These are phyloP conservation scores for Hyaloperonospora arabidopsidis DNA, from an alignment of 352 stramenopile species.

Conservation along the genomic window DNA sequence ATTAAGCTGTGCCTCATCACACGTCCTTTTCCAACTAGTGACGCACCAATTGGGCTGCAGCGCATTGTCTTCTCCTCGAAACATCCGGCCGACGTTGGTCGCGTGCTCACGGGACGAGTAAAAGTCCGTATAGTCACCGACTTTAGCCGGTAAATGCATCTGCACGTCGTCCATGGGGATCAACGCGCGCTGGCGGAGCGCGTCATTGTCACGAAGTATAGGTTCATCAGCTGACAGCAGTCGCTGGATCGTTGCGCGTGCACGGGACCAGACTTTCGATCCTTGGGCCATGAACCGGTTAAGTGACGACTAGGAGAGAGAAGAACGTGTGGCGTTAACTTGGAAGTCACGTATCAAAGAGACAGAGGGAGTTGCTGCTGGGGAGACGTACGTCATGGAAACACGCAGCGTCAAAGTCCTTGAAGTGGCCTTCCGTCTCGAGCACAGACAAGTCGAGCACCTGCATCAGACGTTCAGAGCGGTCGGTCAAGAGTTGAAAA, in stretches of 20 bases:
- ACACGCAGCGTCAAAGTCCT: conserved; percentile 66
- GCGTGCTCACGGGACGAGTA: conserved; percentile 95
- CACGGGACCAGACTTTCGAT: conserved; percentile 78
- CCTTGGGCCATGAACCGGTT: conserved; percentile 92
- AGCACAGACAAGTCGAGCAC: conserved; percentile 87
- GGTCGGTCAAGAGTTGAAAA: conserved; percentile 1
- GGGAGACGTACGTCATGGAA: conserved; percentile 46
- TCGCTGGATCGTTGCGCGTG: conserved; percentile 79
- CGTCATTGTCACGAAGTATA: conserved; percentile 73
- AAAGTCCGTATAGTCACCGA: conserved; percentile 98
- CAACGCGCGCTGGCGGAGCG: conserved; percentile 67
- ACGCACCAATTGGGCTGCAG: conserved; percentile 93
- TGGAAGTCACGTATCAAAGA: neutral
- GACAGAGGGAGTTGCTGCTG: neutral
- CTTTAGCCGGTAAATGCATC: conserved; percentile 90
- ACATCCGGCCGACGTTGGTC: conserved; percentile 93
- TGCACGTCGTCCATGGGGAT: conserved; percentile 63
- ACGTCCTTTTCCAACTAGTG: neutral
- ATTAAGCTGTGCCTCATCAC: neutral
- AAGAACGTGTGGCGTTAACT: neutral
- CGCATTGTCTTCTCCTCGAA: conserved; percentile 90
- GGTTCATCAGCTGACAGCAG: conserved; percentile 75
- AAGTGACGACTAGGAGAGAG: conserved; percentile 44
- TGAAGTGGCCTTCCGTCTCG: conserved; percentile 84
- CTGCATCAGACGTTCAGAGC: conserved; percentile 12